Evolutionary conservation across 75 land plant species (phyloP).

Genomic region (Selaginella tamariscina): DNA sequence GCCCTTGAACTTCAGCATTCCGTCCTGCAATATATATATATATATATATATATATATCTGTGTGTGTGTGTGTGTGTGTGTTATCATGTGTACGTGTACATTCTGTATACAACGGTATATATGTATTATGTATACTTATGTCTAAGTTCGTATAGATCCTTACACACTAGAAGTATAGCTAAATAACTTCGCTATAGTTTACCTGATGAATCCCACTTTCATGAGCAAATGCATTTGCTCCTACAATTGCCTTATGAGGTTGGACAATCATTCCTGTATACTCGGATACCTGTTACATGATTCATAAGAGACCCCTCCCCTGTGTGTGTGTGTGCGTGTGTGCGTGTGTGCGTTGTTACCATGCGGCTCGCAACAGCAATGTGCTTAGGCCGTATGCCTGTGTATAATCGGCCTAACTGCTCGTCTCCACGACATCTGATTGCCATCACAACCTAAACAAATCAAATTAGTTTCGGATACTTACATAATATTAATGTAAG

Average conservation of each 20-base stretch:
- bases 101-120: no score
- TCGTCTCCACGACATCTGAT: constrained; percentile 60
- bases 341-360: no score
- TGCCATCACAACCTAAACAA: constrained; percentile 68
- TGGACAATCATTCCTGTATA: constrained; percentile 74
- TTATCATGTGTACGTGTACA: no score
- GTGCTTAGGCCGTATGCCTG: constrained; percentile 63
- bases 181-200: no score
- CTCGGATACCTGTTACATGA: constrained; percentile 48
- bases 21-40: constrained; percentile 43
- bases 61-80: no score
- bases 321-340: no score
- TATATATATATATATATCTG: no score
- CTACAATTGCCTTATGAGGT: constrained; percentile 98
- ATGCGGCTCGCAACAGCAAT: constrained; percentile 75
- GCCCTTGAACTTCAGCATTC: constrained; percentile 88
- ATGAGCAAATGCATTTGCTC: constrained; percentile 99
- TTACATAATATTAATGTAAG: no score
- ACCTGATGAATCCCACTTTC: constrained; percentile 99
- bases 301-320: background rate
- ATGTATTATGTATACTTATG: no score
- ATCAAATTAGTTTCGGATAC: background rate
- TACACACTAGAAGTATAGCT: no score
- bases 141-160: no score
- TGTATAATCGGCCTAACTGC: constrained; percentile 52